Evolutionary conservation across 2,329 filamentous ascomycete species (phyloP).

Genomic region (Trichoderma asperellum): DNA sequence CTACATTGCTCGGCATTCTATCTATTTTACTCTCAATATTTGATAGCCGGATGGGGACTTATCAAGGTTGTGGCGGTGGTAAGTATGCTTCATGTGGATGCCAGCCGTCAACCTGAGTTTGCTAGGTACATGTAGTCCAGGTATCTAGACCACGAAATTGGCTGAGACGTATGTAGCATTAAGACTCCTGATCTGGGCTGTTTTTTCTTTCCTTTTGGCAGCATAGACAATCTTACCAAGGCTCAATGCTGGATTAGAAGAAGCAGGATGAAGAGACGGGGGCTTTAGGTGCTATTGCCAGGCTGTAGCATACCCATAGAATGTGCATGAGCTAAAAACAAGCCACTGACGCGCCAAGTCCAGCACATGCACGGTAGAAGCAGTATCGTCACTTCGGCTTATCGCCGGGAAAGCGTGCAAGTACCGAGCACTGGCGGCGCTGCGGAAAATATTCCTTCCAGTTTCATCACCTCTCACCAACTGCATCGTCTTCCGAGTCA

Average conservation of each 20-base stretch:
- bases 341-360: background rate
- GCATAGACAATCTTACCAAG: background rate
- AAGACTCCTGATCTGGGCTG: too few species aligned
- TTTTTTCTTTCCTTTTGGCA: too few species aligned
- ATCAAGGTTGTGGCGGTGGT: background rate
- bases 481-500: slow-evolving; percentile 1
- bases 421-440: slow-evolving; percentile 29
- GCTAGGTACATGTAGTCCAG: too few species aligned
- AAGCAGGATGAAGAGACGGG: background rate
- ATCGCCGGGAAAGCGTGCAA: slow-evolving; percentile 37
- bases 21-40: background rate
- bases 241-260: background rate
- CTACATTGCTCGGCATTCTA: too few species aligned
- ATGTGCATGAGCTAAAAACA: background rate
- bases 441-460: slow-evolving; percentile 31
- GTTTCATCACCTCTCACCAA: slow-evolving; percentile 8
- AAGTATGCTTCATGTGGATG: background rate
- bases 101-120: background rate
- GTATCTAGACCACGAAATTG: background rate
- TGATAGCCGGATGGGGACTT: background rate
- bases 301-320: background rate
- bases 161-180: background rate
- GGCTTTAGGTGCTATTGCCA: background rate
- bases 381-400: slow-evolving; percentile 34
- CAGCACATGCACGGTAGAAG: background rate